Evolutionary conservation across 2,329 filamentous ascomycete genomes (phyloP), one percentile per base, ranked within the genome.

Genomic region (Alternaria sp.): DNA sequence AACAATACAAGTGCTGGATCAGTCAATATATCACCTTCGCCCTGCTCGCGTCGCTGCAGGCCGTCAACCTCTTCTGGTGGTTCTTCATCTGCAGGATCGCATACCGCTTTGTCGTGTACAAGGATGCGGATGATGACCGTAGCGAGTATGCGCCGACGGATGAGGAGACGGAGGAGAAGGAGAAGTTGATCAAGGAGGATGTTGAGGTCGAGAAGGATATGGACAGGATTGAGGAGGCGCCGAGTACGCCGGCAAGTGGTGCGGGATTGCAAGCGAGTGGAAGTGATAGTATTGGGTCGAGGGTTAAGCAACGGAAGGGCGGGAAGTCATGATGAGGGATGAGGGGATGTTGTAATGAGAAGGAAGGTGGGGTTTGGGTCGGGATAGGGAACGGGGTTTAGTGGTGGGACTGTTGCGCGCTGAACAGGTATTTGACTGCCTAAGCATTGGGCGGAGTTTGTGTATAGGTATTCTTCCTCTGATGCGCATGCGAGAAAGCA

Each of bases 11-110:
- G 83, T 93, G 90, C 82, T 84, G 82, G 74, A 81, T 94, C 64
- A 85, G 87, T 26, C 90, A 93, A 76, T 83, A 84, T 77, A 93
- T 94, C 72, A 90, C 90, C 11, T 84, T 89, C 9, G 71, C 75
- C 4, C 85, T 95, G 25, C 86, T 95, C 7, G 84, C 88, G 4
- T 83, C 85, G 4, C 84, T 95, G 33, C 92, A 95, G 80, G 87
- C 88, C 2, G 85, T 95, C 57, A 95, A 95, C 78, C 79, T 94
- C 10, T 93, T 94, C 82, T 95, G 92, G 92, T 87, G 94, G 62
- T 92, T 89, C 80, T 88, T 90, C 79, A 93, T 95, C 72, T 77
- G 91, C 63, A 86, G 91, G 68, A 93, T 94, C 68, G 90, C 90
- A 50, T 92, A 89, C 72, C 86, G 91, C 63, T 91, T 92, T 70